Conservation (phyloP, 2,329 filamentous ascomycete genomes). For the Xylariaceae sp. region DNA sequence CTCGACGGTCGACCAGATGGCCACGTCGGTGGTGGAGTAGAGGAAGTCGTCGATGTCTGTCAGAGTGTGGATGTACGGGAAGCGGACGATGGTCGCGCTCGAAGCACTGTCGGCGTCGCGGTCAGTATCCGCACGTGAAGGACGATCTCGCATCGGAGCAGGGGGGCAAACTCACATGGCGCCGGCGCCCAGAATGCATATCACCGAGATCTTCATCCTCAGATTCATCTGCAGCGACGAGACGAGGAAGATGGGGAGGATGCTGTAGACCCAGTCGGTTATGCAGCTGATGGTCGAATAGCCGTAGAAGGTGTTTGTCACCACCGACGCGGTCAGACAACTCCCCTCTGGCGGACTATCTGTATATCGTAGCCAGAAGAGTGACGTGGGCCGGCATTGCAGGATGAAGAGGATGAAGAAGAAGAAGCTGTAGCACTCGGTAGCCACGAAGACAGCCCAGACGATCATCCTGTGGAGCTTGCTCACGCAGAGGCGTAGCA, state of each 20-base stretch:
- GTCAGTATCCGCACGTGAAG: conserved; percentile 1
- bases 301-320: conserved; percentile 25
- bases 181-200: conserved; percentile 24
- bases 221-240: conserved; percentile 33
- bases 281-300: conserved; percentile 31
- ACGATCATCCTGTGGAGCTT: conserved; percentile 24
- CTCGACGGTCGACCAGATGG: conserved; percentile 39
- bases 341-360: conserved; percentile 19
- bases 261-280: conserved; percentile 32
- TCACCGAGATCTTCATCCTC: conserved; percentile 30
- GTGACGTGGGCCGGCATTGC: conserved; percentile 31
- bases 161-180: conserved; percentile 25
- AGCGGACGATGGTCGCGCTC: conserved; percentile 34
- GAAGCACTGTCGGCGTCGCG: conserved; percentile 24
- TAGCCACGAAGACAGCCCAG: conserved; percentile 20
- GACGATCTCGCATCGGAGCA: background rate
- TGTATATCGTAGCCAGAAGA: conserved; percentile 30
- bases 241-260: conserved; percentile 32
- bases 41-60: conserved; percentile 32
- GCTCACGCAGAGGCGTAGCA: conserved; percentile 28
- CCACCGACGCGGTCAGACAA: conserved; percentile 22
- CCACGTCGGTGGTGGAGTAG: conserved; percentile 34
- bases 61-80: conserved; percentile 32
- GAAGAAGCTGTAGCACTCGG: conserved; percentile 26
- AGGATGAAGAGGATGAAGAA: conserved; percentile 33